Base-by-base conservation (phyloP, 148 eudicot genomes). In the Fagopyrum tataricum region DNA sequence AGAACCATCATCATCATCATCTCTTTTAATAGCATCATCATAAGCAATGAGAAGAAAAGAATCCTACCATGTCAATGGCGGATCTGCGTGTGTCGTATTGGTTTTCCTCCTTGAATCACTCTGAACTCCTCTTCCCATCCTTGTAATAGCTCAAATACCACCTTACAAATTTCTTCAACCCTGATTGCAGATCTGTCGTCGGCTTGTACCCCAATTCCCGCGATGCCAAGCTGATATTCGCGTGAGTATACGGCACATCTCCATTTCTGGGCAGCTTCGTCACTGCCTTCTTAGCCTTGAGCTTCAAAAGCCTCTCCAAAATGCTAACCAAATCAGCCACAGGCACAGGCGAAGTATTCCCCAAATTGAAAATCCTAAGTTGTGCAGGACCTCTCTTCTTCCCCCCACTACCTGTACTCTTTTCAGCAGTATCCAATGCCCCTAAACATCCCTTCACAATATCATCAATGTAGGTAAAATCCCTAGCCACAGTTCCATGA, bases 131-230 rank as follows among this genome's bases (percentile, higher is more conserved):
- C 73, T 76, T 69, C 17, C 52, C 73, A 39, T 53, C 12, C 43
- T 76, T 76, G 49, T 76, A 76, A 70, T 76, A 76, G 44, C 49
- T 69, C 17, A 76, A 4, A 44, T 76, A 76, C 78, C 78, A 76
- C 18, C 67, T 51, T 42, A 76, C 78, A n/a, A 76, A 76, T 66
- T 76, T 76, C 73, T 76, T 76, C 73, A 76, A 17, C 66, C 78
- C 78, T 7, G 78, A 37, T 31, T 76, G 78, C 20, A 76, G 73
- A 51, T 76, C 78, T 4, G 73, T 76, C 14, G 67, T 69, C 1
- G 78, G 78, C 66, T 76, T 67, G 23, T 76, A 76, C 37, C 73
- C 67, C 23, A 76, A 73, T 52, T 73, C 75, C n/a, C 75, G 55
- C 39, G 18, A 23, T 9, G 75, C 75, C 11, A 31, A 73, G 67